Evolutionary conservation across 805 yeast species (phyloP).

Genomic region (Ogataea saltuana): DNA sequence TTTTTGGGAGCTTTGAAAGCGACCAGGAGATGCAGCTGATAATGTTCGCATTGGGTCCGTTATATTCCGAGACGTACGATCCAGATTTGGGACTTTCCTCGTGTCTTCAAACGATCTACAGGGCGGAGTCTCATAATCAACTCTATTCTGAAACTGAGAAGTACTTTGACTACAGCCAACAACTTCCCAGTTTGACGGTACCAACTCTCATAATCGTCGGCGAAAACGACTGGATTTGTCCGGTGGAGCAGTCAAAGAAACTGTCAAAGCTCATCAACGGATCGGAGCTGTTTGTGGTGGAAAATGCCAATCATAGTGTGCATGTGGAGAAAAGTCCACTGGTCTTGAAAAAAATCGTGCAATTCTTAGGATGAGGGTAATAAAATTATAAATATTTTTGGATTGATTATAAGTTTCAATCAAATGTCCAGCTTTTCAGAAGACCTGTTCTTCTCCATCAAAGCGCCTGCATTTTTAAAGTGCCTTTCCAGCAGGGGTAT

Average conservation of each 20-base stretch:
- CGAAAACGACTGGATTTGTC: slow-evolving; percentile 30
- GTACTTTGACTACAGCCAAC: slow-evolving; percentile 24
- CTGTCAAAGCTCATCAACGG: slow-evolving; percentile 18
- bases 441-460: background rate
- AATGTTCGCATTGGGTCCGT: slow-evolving; percentile 29
- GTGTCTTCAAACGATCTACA: slow-evolving; percentile 21
- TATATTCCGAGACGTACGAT: slow-evolving; percentile 26
- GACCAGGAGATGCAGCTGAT: slow-evolving; percentile 27
- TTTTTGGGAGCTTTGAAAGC: slow-evolving; percentile 26
- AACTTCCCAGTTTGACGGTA: slow-evolving; percentile 14
- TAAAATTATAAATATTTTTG: background rate
- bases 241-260: slow-evolving; percentile 20
- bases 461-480: slow-evolving; percentile 10
- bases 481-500: slow-evolving; percentile 26
- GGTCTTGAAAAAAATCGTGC: slow-evolving; percentile 13
- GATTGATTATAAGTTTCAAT: no score
- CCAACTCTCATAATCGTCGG: slow-evolving; percentile 27
- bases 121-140: slow-evolving; percentile 25
- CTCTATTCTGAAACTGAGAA: slow-evolving; percentile 28
- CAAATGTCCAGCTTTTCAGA: no score
- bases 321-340: slow-evolving; percentile 22
- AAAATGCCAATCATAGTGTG: slow-evolving; percentile 27
- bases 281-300: slow-evolving; percentile 18
- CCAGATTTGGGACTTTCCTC: slow-evolving; percentile 21
- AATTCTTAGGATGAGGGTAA: slow-evolving; percentile 4